Evolutionary conservation across 305 asterid species (phyloP).

Genomic region (Rubia tinctorum): DNA sequence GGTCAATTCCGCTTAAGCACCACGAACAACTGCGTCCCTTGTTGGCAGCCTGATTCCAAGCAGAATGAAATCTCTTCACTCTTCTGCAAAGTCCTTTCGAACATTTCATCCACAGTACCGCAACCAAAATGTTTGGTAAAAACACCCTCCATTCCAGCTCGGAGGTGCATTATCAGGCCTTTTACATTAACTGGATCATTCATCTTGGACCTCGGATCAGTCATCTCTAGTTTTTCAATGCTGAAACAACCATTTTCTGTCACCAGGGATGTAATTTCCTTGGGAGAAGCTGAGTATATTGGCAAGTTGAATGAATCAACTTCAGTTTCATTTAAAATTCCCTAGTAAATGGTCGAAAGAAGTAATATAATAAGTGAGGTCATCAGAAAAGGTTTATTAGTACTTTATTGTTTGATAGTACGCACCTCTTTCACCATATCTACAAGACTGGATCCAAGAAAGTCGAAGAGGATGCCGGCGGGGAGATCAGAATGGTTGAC

Average conservation of each 20-base stretch:
- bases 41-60: slow-evolving; percentile 3
- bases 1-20: slow-evolving; percentile 4
- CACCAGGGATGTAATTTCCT: slow-evolving; percentile 2
- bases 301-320: slow-evolving; percentile 19
- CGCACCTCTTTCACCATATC: slow-evolving; percentile 19
- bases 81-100: slow-evolving; percentile 6
- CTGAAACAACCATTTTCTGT: slow-evolving; percentile 10
- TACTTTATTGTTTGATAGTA: too few species aligned
- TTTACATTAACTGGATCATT: neutral
- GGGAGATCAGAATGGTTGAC: slow-evolving; percentile 3
- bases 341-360: slow-evolving; percentile 1
- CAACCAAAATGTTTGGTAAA: slow-evolving; percentile 11
- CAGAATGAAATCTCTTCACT: neutral
- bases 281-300: slow-evolving; percentile 8
- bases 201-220: slow-evolving; percentile 4
- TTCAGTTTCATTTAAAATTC: neutral
- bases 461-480: slow-evolving; percentile 6
- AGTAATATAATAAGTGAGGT: neutral
- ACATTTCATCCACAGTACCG: slow-evolving; percentile 7
- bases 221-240: slow-evolving; percentile 8
- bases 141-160: slow-evolving; percentile 7
- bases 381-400: too few species aligned
- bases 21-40: slow-evolving; percentile 11
- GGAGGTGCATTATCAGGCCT: slow-evolving; percentile 3
- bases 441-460: slow-evolving; percentile 19